Evolutionary conservation across 2,329 filamentous ascomycete species (phyloP), one percentile per base, ranked within the genome.

Genomic region (Fusarium odoratissimum): DNA sequence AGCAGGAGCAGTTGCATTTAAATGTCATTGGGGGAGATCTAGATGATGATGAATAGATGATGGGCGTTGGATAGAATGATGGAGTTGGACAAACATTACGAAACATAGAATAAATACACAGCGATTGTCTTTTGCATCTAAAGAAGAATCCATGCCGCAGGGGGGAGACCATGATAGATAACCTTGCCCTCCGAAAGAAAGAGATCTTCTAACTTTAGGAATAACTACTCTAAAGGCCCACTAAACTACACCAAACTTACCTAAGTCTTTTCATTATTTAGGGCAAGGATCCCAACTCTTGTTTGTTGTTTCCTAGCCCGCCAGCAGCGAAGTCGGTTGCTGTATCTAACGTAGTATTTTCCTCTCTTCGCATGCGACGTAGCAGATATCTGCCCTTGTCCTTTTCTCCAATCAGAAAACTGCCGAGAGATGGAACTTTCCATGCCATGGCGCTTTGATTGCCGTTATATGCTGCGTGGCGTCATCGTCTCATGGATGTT

Each of bases 1-100:
- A 66, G 31, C 76, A 79, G 19, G 59, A 76, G 19, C 78, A 78
- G 31, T 64, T 84, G 19, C 59, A 77, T 48, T 63, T 84, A 37
- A 79, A 82, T 49, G 77, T 83, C 2, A 81, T 81, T 54, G 80
- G 80, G 0, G 64, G 71, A 0, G 64, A 74, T 57, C 1, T 57
- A 30, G 71, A 73, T 10, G 63, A 64, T 6, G 46, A n/a, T 8
- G 46, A 42, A 3, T 44, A 54, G 23, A 19, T 6, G 2, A 13
- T 16, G 8, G 30, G 38, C 6, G 31, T 37, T 67, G 28, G 23
- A 61, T 52, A 67, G 37, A 46, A 21, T 10, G 17, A 38, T 14
- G 28, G 19, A 10, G 30, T 59, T 67, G 38, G 52, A 31, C 46
- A 51, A 12, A 37, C 2, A n/a, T 11, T 8, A 40, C 21, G 31